Evolutionary conservation across 345 rosid species (phyloP).

Genomic region (Citrus maxima): DNA sequence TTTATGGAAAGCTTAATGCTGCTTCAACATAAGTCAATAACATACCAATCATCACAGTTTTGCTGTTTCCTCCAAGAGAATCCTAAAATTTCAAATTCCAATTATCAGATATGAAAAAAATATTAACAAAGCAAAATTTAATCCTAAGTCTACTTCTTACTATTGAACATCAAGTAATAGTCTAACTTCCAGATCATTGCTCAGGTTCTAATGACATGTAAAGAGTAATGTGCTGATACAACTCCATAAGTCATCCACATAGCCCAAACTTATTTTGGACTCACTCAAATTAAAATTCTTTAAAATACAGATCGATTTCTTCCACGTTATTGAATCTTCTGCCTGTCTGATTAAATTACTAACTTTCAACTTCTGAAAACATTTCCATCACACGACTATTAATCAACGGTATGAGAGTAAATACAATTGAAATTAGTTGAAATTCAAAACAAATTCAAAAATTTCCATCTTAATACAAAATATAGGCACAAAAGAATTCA

Average conservation of each 20-base stretch:
- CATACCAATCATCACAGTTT: constrained; percentile 98
- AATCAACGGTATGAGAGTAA: background rate
- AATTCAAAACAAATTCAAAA: constrained; percentile 3
- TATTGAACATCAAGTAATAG: background rate
- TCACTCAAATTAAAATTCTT: background rate
- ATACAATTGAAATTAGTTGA: background rate
- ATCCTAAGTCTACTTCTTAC: background rate
- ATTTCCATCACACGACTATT: background rate
- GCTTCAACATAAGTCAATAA: background rate
- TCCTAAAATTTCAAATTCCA: constrained; percentile 49
- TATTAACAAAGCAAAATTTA: background rate
- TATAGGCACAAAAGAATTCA: background rate
- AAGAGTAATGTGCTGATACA: background rate
- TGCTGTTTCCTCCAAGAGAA: constrained; percentile 98
- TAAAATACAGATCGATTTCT: background rate
- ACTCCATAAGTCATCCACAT: background rate
- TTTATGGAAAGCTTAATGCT: background rate
- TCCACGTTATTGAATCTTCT: background rate
- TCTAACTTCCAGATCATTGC: background rate
- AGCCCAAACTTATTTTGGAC: background rate
- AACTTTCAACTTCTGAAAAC: background rate
- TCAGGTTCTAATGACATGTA: background rate
- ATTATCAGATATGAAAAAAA: background rate
- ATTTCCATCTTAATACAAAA: background rate
- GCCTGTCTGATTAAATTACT: background rate